Conservation (phyloP, 768 basidiomycete genomes). For the Rhodotorula diobovata region DNA sequence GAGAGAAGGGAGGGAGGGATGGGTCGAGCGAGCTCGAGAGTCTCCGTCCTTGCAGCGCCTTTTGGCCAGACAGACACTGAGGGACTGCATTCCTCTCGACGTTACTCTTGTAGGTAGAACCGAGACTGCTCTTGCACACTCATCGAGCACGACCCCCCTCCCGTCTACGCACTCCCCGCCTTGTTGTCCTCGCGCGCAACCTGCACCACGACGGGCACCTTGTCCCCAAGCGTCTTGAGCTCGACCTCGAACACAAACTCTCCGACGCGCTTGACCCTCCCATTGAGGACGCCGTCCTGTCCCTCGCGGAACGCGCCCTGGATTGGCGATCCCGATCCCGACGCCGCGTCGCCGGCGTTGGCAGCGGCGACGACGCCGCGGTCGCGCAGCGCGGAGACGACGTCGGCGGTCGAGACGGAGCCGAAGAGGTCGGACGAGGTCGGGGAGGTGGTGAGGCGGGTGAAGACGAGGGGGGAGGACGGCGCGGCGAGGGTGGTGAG, state of each 20-base stretch:
- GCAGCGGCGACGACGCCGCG: neutral
- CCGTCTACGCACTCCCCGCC: neutral
- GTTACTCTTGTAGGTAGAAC: too few relatives aligned
- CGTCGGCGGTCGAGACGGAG: slow-evolving; percentile 23
- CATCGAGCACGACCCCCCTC: too few relatives aligned
- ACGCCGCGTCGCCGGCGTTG: too few relatives aligned
- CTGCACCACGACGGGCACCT: neutral
- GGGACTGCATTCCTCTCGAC: too few relatives aligned
- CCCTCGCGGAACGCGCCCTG: slow-evolving; percentile 1
- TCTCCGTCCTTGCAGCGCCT: too few relatives aligned
- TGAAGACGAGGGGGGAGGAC: neutral
- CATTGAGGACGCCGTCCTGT: slow-evolving; percentile 21
- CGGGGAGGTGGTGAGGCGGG: slow-evolving; percentile 25
- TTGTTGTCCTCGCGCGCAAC: neutral
- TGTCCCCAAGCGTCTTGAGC: neutral
- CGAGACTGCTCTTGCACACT: too few relatives aligned
- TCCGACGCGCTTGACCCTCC: slow-evolving; percentile 26
- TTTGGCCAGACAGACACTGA: too few relatives aligned
- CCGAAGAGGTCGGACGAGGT: slow-evolving; percentile 36
- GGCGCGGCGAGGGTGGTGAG: slow-evolving; percentile 3
- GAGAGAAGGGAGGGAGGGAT: too few relatives aligned
- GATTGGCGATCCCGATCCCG: too few relatives aligned
- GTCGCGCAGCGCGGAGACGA: slow-evolving; percentile 5
- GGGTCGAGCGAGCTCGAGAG: too few relatives aligned
- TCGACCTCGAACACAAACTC: slow-evolving; percentile 16